A percentile compares a stretch with the other conserved stretches of the same genome.
Evolutionary conservation across 1,139 yeast species (phyloP).

Genomic region (Yamadazyma atlantica): DNA sequence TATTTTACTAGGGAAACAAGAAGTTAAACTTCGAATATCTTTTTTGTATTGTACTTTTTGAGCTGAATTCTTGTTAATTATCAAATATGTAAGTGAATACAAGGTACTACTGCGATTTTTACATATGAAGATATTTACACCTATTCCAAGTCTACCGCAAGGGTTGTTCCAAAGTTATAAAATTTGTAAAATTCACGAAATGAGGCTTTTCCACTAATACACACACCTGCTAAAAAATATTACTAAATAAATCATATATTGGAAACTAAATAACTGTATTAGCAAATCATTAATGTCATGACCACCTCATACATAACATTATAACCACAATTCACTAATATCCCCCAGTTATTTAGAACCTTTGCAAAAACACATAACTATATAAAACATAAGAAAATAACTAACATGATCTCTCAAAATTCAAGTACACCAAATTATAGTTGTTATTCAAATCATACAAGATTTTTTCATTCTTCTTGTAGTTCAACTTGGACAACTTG

Average conservation of each 20-base stretch:
- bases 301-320: constrained; percentile 18
- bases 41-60: too few relatives aligned
- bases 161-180: too few relatives aligned
- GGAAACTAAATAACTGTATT: constrained; percentile 14
- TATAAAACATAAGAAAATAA: constrained; percentile 1
- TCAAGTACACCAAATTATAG: constrained; percentile 48
- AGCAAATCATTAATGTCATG: constrained; percentile 12
- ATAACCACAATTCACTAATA: constrained; percentile 10
- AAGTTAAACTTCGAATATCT: too few relatives aligned
- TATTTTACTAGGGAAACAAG: too few relatives aligned
- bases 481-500: constrained; percentile 45
- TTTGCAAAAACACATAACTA: neutral
- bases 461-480: constrained; percentile 65
- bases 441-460: constrained; percentile 63
- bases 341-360: constrained; percentile 16
- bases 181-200: too few relatives aligned
- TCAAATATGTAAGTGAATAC: too few relatives aligned
- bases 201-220: too few relatives aligned
- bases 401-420: constrained; percentile 30
- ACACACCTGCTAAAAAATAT: too few relatives aligned
- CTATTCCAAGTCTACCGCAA: too few relatives aligned
- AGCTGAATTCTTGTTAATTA: too few relatives aligned
- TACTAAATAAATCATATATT: constrained; percentile 2
- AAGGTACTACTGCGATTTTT: too few relatives aligned
- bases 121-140: too few relatives aligned